Evolutionary conservation across 2,329 filamentous ascomycete genomes (phyloP).

Genomic region (Cladosporium cucumerinum): DNA sequence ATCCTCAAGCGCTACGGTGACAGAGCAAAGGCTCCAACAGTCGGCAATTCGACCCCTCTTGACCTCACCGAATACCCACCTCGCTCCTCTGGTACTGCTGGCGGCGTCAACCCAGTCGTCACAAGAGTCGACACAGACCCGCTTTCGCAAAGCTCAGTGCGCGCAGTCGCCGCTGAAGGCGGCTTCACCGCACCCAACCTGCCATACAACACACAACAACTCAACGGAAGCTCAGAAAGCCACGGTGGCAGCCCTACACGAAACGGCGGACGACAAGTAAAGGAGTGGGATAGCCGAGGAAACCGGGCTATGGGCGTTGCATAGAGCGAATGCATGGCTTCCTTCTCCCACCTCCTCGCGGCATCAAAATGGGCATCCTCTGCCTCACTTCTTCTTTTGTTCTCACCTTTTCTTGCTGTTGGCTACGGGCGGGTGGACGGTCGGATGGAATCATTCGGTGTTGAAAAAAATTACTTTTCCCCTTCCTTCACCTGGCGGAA

Average conservation of each 20-base stretch:
- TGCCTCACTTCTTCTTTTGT: background rate
- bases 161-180: constrained; percentile 57
- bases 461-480: background rate
- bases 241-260: constrained; percentile 11
- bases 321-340: background rate
- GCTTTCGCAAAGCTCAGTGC: constrained; percentile 68
- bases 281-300: constrained; percentile 10
- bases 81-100: constrained; percentile 15
- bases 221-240: constrained; percentile 14
- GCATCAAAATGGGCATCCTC: background rate
- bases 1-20: constrained; percentile 92
- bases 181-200: constrained; percentile 10
- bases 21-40: constrained; percentile 59
- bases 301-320: constrained; percentile 7
- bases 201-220: constrained; percentile 12
- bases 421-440: background rate
- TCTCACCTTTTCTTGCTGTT: background rate
- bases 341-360: background rate
- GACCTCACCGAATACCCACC: constrained; percentile 42
- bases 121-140: constrained; percentile 85
- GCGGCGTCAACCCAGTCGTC: constrained; percentile 49
- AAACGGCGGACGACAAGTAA: constrained; percentile 4
- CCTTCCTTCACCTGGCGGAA: background rate
- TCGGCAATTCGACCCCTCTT: constrained; percentile 53
- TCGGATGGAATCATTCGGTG: background rate